Conservation (phyloP, 176 grass and related monocot genomes). For the Puya raimondii region DNA sequence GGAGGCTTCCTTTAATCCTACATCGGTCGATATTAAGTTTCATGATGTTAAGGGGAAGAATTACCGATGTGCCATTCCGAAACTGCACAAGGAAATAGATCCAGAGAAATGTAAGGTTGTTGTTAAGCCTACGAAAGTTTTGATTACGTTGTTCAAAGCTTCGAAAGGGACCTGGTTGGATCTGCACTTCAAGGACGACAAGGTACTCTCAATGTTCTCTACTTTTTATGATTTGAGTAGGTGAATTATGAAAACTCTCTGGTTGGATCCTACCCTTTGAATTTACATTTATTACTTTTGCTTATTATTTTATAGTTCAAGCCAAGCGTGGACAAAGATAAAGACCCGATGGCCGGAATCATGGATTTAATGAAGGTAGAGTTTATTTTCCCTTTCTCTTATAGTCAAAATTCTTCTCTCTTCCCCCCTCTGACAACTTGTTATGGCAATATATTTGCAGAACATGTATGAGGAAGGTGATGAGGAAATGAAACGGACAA, state of each 20-base stretch:
- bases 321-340: slow-evolving; percentile 58
- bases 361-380: slow-evolving; percentile 96
- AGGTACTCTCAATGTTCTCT: slow-evolving; percentile 29
- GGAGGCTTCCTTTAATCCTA: slow-evolving; percentile 47
- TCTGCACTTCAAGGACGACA: slow-evolving; percentile 73
- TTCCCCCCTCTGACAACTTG: neutral
- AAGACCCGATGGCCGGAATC: slow-evolving; percentile 88
- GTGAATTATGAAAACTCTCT: too few relatives aligned
- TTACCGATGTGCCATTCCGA: slow-evolving; percentile 67
- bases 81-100: slow-evolving; percentile 81
- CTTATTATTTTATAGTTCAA: slow-evolving; percentile 35
- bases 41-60: slow-evolving; percentile 82
- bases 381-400: neutral
- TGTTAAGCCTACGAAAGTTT: slow-evolving; percentile 70
- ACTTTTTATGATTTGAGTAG: neutral
- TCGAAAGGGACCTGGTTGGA: slow-evolving; percentile 81
- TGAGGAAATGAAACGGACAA: slow-evolving; percentile 81
- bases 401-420: neutral
- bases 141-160: slow-evolving; percentile 60
- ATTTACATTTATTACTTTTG: too few relatives aligned
- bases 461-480: slow-evolving; percentile 73
- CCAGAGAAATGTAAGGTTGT: slow-evolving; percentile 73
- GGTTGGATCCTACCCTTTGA: too few relatives aligned
- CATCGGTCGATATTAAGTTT: slow-evolving; percentile 67
- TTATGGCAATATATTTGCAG: slow-evolving; percentile 24